A percentile compares a stretch with the other conserved stretches of the same genome.
Evolutionary conservation across 495 filamentous ascomycete genomes (phyloP).

Genomic region (Astrothelium subdiscretum): DNA sequence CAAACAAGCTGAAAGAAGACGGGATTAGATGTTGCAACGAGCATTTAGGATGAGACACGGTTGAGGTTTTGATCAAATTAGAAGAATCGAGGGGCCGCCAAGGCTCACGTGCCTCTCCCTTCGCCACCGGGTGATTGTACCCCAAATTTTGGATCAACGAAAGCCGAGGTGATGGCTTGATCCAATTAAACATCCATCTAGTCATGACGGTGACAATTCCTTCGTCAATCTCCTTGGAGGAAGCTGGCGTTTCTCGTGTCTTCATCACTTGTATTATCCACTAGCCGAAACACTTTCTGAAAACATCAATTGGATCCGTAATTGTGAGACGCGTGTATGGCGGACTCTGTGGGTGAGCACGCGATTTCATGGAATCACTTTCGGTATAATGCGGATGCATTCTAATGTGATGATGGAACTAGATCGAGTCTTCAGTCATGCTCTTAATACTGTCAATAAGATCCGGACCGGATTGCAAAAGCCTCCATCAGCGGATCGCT

Average conservation of each 20-base stretch:
- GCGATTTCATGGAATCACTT: not conserved
- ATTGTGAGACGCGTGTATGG: not conserved
- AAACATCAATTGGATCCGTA: not conserved
- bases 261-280: not conserved
- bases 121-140: not conserved
- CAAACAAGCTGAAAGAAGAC: too few relatives aligned
- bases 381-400: not conserved
- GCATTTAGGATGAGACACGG: too few relatives aligned
- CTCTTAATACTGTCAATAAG: slow-evolving; percentile 94
- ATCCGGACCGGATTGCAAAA: slow-evolving; percentile 85
- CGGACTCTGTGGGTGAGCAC: slow-evolving; percentile 13
- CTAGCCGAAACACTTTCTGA: not conserved
- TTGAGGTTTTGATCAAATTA: not conserved
- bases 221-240: not conserved
- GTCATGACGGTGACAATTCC: not conserved
- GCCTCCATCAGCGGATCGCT: slow-evolving; percentile 71
- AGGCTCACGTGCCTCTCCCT: not conserved
- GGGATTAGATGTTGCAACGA: too few relatives aligned
- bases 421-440: slow-evolving; percentile 98
- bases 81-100: not conserved
- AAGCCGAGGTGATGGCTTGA: not conserved
- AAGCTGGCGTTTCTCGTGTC: not conserved
- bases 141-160: not conserved
- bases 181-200: not conserved
- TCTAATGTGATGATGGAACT: not conserved